Evolutionary conservation across 2,329 filamentous ascomycete genomes (phyloP), one percentile per base, ranked within the genome.

Genomic region (Aureobasidium sp.): DNA sequence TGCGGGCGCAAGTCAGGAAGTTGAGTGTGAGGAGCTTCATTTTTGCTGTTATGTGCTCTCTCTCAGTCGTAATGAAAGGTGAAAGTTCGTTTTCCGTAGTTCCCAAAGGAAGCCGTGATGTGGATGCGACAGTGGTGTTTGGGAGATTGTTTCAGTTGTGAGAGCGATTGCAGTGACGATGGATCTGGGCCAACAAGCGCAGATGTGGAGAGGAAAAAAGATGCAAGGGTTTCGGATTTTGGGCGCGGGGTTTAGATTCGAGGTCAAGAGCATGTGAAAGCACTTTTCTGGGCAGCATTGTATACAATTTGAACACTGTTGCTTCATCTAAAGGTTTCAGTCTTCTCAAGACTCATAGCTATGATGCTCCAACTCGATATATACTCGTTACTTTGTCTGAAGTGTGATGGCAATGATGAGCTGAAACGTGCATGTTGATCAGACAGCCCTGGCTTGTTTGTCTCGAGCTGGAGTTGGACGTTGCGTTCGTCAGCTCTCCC

Each of bases 11-110:
- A 70, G 91, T 94, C 67, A 97, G 81, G 77, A 99, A 99, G 78
- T 97, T 97, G 71, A 96, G 87, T 65, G 92, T 97, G 59, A 97
- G 85, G 66, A 97, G 81, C 77, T 97, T 97, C 94, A 99, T 99
- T 61, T 36, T 34, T 24, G 13, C 29, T 27, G 34, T 27, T 20
- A 10, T 29, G 34, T 29, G 24, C 32, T 43, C 13, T 8, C 26
- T 52, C 34, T 37, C 13, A 7, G 3, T 29, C 1, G 12, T 13
- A 20, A 20, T 20, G 20, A 20, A 20, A 20, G 20, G 20, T 20
- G 20, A 20, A 20, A 20, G 24, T 47, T 26, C 15, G 43, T 29
- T 3, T 7, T 12, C 15, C 17, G 5, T 3, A 2, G 2, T 37
- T 13, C 34, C 34, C 6, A 15, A 15, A 15, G 34, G 24, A 29